A percentile compares a stretch with the other conserved stretches of the same genome.
Conservation (phyloP, 306 rosid genomes). For the Pyrus communis region DNA sequence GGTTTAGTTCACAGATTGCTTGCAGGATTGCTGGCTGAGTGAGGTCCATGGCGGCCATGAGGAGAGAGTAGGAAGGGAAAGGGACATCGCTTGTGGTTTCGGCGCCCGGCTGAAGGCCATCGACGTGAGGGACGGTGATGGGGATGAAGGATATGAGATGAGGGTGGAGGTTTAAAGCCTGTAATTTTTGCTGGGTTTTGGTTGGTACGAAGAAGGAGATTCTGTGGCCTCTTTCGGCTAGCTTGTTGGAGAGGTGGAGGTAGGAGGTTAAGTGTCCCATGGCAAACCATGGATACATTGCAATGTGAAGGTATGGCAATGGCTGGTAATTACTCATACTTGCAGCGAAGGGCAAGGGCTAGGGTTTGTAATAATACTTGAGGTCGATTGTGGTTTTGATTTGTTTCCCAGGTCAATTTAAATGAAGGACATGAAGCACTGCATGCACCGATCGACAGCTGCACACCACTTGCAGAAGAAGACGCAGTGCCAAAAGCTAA, state of each 20-base stretch:
- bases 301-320: conserved; percentile 27
- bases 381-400: too few species aligned
- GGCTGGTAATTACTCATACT: background rate
- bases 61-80: conserved; percentile 19
- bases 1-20: conserved; percentile 28
- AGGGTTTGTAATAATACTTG: too few species aligned
- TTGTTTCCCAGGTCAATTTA: too few species aligned
- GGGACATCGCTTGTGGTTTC: conserved; percentile 66
- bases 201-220: conserved; percentile 51
- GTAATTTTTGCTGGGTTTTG: conserved; percentile 30
- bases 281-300: conserved; percentile 67
- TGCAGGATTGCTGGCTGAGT: conserved; percentile 40
- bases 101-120: conserved; percentile 46
- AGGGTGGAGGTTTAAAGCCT: conserved; percentile 48
- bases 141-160: conserved; percentile 55
- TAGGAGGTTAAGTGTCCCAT: too few species aligned
- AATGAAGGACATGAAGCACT: too few species aligned
- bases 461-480: too few species aligned
- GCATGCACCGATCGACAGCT: too few species aligned
- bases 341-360: background rate
- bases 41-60: conserved; percentile 56
- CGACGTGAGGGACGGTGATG: conserved; percentile 41
- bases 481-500: too few species aligned
- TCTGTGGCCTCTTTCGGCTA: conserved; percentile 52
- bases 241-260: conserved; percentile 60